Percentiles rank a stretch among this genome's conserved stretches.
Evolutionary conservation across 345 rosid species (phyloP).

Genomic region (Brassica incana): DNA sequence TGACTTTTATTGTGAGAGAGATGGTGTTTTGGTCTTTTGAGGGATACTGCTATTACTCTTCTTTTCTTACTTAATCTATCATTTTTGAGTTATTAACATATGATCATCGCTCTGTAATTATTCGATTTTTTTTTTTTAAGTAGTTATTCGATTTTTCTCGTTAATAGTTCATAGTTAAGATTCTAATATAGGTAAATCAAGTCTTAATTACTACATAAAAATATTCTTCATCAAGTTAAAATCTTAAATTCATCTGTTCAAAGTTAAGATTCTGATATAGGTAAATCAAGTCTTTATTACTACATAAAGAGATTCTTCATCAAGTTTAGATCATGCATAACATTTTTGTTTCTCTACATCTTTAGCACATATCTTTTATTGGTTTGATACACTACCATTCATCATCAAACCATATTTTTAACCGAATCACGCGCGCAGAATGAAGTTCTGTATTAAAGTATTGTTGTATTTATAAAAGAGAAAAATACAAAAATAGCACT

Average conservation of each 20-base stretch:
- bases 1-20: conserved; percentile 32
- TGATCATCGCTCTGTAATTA: conserved; percentile 23
- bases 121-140: neutral
- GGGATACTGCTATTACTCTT: conserved; percentile 13
- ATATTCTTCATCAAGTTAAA: neutral
- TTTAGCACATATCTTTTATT: neutral
- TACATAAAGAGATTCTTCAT: neutral
- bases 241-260: neutral
- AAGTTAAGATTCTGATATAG: neutral
- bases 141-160: conserved; percentile 7
- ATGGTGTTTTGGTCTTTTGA: conserved; percentile 33
- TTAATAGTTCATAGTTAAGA: conserved; percentile 4
- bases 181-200: neutral
- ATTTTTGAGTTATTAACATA: conserved; percentile 23
- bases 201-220: neutral
- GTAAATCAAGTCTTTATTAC: neutral
- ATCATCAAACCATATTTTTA: neutral
- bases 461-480: neutral
- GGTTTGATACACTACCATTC: neutral
- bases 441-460: neutral
- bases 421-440: neutral
- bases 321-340: neutral
- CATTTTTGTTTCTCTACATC: neutral
- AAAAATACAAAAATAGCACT: too few species aligned
- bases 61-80: neutral